Conservation (phyloP, 169 alveolate genomes). For the Cryptosporidium meleagridis region DNA sequence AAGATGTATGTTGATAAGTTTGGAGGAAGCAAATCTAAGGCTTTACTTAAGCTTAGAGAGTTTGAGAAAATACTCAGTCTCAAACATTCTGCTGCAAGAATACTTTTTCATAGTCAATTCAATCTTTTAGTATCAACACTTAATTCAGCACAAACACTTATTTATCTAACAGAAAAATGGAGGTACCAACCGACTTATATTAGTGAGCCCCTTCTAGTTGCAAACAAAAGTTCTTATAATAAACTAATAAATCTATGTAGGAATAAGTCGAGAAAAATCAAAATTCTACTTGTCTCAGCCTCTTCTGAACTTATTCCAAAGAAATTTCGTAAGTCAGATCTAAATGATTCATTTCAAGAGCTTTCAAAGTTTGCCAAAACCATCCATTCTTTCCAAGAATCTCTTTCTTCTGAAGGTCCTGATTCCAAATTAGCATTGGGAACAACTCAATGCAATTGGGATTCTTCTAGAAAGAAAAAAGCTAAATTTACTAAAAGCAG, state of each 20-base stretch:
- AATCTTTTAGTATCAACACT: constrained; percentile 1
- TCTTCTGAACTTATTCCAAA: constrained; percentile 30
- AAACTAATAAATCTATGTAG: constrained; percentile 16
- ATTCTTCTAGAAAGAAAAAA: neutral
- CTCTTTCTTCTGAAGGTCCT: neutral
- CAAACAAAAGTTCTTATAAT: neutral
- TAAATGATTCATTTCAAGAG: constrained; percentile 1
- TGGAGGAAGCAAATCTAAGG: constrained; percentile 53
- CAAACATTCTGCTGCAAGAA: constrained; percentile 55
- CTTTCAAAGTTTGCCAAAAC: neutral
- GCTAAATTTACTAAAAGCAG: neutral
- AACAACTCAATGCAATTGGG: constrained; percentile 20
- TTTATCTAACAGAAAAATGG: constrained; percentile 33
- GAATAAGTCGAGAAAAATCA: neutral
- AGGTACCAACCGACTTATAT: constrained; percentile 64
- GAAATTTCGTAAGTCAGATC: constrained; percentile 39
- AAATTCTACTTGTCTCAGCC: constrained; percentile 42
- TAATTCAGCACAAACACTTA: constrained; percentile 9
- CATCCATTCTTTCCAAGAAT: constrained; percentile 28
- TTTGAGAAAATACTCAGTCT: constrained; percentile 45
- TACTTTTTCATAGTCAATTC: constrained; percentile 19
- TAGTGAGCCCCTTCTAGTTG: constrained; percentile 37
- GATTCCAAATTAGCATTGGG: neutral
- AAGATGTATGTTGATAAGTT: constrained; percentile 4
- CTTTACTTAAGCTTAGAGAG: constrained; percentile 35